Evolutionary conservation across 2,329 filamentous ascomycete genomes (phyloP).

Genomic region (Aspergillus niger): DNA sequence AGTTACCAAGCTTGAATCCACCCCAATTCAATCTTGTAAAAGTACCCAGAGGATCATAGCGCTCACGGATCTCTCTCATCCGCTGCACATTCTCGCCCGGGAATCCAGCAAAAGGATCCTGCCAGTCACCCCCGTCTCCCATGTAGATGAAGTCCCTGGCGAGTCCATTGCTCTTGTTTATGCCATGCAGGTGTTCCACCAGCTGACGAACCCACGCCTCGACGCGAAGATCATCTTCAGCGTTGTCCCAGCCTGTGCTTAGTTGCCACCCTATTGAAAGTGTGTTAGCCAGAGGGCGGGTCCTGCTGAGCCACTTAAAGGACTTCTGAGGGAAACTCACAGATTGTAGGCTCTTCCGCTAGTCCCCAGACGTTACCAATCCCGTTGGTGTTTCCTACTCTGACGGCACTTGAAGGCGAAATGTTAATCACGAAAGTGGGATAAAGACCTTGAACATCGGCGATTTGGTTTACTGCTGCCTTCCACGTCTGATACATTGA

Average conservation of each 20-base stretch:
- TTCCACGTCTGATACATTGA: conserved; percentile 41
- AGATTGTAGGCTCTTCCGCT: conserved; percentile 32
- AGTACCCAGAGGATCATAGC: conserved; percentile 36
- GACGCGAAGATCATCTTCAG: conserved; percentile 40
- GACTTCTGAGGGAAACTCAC: conserved; percentile 23
- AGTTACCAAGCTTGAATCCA: conserved; percentile 32
- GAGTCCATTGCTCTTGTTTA: conserved; percentile 35
- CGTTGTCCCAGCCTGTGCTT: conserved; percentile 40
- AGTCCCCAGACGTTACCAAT: conserved; percentile 46
- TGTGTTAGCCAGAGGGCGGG: too few species aligned
- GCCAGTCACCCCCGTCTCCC: conserved; percentile 42
- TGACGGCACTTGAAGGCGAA: conserved; percentile 27
- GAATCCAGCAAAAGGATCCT: conserved; percentile 39
- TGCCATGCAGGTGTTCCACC: conserved; percentile 32
- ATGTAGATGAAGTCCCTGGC: conserved; percentile 42
- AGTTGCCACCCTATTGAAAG: conserved; percentile 40
- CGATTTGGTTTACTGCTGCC: conserved; percentile 33
- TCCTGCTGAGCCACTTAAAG: too few species aligned
- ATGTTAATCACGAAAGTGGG: conserved; percentile 44
- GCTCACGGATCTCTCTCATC: conserved; percentile 32
- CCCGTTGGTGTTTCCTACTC: conserved; percentile 38
- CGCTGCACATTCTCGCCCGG: conserved; percentile 36
- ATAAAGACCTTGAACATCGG: conserved; percentile 40
- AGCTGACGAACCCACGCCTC: conserved; percentile 35
- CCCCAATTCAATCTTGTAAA: conserved; percentile 41